Evolutionary conservation across 352 stramenopile species (phyloP).

Genomic region (Thalassiosira livingstoniorum): DNA sequence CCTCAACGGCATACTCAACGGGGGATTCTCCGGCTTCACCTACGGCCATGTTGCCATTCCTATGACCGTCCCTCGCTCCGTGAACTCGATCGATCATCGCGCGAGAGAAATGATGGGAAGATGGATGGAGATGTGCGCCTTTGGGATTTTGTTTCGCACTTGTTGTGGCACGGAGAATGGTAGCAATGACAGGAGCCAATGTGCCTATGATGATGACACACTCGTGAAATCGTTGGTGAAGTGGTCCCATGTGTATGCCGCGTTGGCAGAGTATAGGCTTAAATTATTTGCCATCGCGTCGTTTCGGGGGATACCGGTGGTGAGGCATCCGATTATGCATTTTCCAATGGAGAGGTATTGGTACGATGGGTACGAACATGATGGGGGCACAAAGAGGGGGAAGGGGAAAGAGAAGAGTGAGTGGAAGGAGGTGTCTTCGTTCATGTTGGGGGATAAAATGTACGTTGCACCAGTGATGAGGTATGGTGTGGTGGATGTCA

Average conservation of each 20-base stretch:
- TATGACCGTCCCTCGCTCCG: constrained; percentile 35
- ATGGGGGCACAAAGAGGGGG: constrained; percentile 14
- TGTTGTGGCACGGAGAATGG: constrained; percentile 55
- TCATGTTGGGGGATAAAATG: constrained; percentile 60
- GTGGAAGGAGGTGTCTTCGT: constrained; percentile 23
- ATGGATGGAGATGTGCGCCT: constrained; percentile 68
- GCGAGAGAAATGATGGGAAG: constrained; percentile 60
- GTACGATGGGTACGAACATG: constrained; percentile 12
- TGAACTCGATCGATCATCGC: constrained; percentile 34
- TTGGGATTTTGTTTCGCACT: constrained; percentile 60
- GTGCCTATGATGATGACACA: constrained; percentile 37
- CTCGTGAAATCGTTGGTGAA: constrained; percentile 42
- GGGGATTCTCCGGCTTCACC: constrained; percentile 58
- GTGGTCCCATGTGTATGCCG: constrained; percentile 55
- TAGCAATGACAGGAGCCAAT: constrained; percentile 2
- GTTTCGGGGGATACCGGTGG: constrained; percentile 54
- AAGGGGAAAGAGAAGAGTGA: constrained; percentile 11
- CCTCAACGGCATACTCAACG: constrained; percentile 60
- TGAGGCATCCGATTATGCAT: constrained; percentile 60
- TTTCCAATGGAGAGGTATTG: constrained; percentile 52
- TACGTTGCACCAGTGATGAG: constrained; percentile 60
- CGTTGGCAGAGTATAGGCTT: constrained; percentile 62
- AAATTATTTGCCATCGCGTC: constrained; percentile 49
- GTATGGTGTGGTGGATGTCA: constrained; percentile 46
- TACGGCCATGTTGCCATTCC: constrained; percentile 54